Conservation (phyloP, 1,284 basidiomycete species). For the Cryptococcus jaspeensis region DNA sequence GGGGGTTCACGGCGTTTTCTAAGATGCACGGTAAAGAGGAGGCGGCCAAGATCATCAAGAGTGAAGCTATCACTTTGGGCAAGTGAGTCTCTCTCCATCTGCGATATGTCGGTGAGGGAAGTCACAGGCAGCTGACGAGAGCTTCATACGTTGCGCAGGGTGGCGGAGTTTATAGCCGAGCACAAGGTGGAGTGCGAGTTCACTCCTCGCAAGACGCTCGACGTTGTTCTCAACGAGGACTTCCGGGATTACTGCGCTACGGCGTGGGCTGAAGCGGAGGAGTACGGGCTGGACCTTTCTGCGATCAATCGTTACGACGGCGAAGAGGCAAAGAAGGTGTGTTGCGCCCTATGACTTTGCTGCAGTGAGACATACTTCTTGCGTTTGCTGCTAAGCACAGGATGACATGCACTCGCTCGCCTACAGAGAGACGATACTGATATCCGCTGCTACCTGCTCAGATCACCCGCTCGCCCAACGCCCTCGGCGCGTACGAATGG, state of each 20-base stretch:
- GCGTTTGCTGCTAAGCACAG: not conserved
- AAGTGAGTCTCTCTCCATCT: constrained; percentile 11
- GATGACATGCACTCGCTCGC: not conserved
- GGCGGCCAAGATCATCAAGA: constrained; percentile 29
- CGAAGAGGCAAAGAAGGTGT: constrained; percentile 15
- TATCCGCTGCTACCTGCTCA: not conserved
- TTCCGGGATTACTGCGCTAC: constrained; percentile 27
- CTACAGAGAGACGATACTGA: not conserved
- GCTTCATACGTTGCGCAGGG: constrained; percentile 8
- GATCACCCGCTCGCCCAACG: constrained; percentile 5
- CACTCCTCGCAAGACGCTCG: constrained; percentile 31
- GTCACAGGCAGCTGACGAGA: constrained; percentile 4
- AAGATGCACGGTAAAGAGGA: constrained; percentile 31
- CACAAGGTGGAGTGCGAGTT: constrained; percentile 38
- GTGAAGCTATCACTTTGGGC: constrained; percentile 24
- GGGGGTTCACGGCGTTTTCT: constrained; percentile 32
- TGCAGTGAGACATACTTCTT: not conserved
- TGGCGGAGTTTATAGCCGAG: constrained; percentile 27
- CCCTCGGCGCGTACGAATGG: constrained; percentile 22
- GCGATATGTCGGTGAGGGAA: not conserved
- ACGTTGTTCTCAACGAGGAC: constrained; percentile 32
- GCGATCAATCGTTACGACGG: constrained; percentile 10
- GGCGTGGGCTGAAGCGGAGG: constrained; percentile 19
- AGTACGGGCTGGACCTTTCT: constrained; percentile 4
- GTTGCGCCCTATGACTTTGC: not conserved